Conservation (phyloP, 345 rosid genomes). For the Theobroma cacao region DNA sequence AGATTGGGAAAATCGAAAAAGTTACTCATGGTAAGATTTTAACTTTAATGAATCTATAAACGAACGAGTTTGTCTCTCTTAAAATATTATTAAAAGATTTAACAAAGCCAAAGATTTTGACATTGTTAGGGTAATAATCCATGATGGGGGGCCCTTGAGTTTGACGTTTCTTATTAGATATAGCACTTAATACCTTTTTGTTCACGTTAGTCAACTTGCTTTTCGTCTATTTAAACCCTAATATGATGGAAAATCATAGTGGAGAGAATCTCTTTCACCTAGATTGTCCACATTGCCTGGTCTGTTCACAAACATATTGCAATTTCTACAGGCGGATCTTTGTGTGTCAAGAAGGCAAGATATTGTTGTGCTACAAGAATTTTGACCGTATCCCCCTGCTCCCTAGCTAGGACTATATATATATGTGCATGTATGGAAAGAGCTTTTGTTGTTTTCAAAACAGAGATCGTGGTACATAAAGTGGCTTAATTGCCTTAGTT, state of each 20-base stretch:
- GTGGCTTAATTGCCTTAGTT: background rate
- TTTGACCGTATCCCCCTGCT: background rate
- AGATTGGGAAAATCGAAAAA: too few species aligned
- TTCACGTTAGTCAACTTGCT: slow-evolving; percentile 14
- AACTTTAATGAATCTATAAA: too few species aligned
- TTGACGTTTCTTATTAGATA: slow-evolving; percentile 46
- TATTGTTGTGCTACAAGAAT: background rate
- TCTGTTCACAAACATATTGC: background rate
- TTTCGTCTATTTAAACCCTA: slow-evolving; percentile 19
- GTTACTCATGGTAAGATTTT: too few species aligned
- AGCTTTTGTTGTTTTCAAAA: background rate
- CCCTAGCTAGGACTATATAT: too few species aligned
- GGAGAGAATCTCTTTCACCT: slow-evolving; percentile 22
- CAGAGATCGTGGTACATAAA: background rate
- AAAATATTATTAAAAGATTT: too few species aligned
- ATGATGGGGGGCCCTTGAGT: slow-evolving; percentile 24
- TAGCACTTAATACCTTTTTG: slow-evolving; percentile 28
- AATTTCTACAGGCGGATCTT: background rate
- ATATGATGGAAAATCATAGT: slow-evolving; percentile 23
- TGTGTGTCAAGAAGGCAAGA: background rate
- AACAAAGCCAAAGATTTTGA: too few species aligned
- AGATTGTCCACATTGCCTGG: slow-evolving; percentile 24
- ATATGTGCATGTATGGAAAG: too few species aligned
- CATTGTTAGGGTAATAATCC: slow-evolving; percentile 15
- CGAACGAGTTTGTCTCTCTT: too few species aligned